Evolutionary conservation across 306 rosid species (phyloP), one percentile per base, ranked within the genome.

Genomic region (Malus asiatica): DNA sequence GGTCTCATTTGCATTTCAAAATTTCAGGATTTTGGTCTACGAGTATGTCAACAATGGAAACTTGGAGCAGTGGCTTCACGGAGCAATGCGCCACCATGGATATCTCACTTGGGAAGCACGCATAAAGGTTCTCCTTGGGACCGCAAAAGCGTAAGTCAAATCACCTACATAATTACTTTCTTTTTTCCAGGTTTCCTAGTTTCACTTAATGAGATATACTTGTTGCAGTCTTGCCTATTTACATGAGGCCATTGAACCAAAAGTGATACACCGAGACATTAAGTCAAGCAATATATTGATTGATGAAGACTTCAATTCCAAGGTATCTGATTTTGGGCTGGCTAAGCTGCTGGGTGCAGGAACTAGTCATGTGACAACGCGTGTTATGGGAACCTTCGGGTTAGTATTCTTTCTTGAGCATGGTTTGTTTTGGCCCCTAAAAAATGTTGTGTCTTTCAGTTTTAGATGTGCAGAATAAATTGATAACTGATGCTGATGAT

Each of bases 351-450:
- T 93, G 83, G 97, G 97, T 66, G 93, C 97, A 18, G 98, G 98
- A 65, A 86, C 82, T 78, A 93, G 98, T 84, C 93, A 90, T n/a
- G 95, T 90, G 76, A 90, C 97, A 10, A 93, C 98, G 16, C 91
- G 98, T 77, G 98, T 93, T 73, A 93, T 93, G 98, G 98, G 98
- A 77, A 93, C 98, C 73, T 93, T 93, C 77, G 98, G 98, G 98
- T 93, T 70, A 78, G 91, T 86, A 76, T 30, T 76, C 46, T 63
- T 73, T 73, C 64, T 69, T 55, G 59, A 59, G 73, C 57, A 9
- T 64, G 64, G 35, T 32, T 23, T 30, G 40, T 46, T 46, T 40
- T 75, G 48, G 74, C 73, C 67, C 57, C n/a, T 65, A 59, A 70
- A n/a, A 12, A 53, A 51, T 29, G 9, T 22, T 69, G 79, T 81